Evolutionary conservation across 2,329 filamentous ascomycete genomes (phyloP).

Genomic region (Alternaria sp.): DNA sequence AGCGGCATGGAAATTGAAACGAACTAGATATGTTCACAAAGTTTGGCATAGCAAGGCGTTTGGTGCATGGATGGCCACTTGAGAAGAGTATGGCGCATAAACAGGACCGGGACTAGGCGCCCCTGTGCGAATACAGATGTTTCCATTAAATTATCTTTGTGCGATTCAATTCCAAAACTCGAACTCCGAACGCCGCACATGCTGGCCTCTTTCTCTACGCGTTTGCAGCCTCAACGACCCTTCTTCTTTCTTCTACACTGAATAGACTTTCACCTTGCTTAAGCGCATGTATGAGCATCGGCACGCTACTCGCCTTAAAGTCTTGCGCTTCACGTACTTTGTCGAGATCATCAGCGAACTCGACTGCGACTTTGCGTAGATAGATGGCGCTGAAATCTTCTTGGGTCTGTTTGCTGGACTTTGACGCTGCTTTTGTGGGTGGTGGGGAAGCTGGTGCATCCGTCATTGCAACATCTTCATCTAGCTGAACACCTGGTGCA

Average conservation of each 20-base stretch:
- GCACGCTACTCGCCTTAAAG: constrained; percentile 70
- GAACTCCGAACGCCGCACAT: constrained; percentile 29
- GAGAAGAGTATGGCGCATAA: not conserved
- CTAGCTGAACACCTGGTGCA: constrained; percentile 13
- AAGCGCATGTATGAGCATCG: constrained; percentile 71
- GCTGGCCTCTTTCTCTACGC: constrained; percentile 9
- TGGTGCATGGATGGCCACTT: not conserved
- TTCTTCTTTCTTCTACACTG: constrained; percentile 61
- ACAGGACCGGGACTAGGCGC: not conserved
- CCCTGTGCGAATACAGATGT: not conserved
- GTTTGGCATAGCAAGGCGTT: constrained; percentile 15
- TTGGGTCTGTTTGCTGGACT: constrained; percentile 12
- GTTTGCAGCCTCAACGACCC: constrained; percentile 44
- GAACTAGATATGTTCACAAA: not conserved
- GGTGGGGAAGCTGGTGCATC: constrained; percentile 25
- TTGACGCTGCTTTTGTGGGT: constrained; percentile 12
- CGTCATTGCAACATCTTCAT: constrained; percentile 31
- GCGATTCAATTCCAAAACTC: not conserved
- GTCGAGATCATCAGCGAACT: constrained; percentile 78
- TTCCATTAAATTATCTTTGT: not conserved
- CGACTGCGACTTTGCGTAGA: constrained; percentile 71
- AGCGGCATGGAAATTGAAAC: constrained; percentile 54
- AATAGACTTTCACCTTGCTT: constrained; percentile 73
- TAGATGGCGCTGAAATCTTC: constrained; percentile 70
- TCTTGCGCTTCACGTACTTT: constrained; percentile 73